Conservation (phyloP, 345 rosid species). For the Fremontodendron californicum region DNA sequence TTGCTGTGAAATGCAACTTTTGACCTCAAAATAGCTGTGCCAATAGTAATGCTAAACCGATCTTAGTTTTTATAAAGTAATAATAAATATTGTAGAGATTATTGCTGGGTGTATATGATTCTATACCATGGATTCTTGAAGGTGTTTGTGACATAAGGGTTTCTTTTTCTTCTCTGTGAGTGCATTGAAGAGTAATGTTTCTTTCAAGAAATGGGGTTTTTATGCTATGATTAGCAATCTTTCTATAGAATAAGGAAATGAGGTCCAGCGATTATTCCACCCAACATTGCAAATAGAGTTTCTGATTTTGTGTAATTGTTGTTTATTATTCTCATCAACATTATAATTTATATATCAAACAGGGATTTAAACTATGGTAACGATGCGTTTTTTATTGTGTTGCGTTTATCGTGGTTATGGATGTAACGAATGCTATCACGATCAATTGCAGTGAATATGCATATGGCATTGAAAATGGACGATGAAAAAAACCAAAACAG, state of each 20-base stretch:
- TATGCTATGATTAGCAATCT: conserved; percentile 7
- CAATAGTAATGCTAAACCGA: too few species aligned
- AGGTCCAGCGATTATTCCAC: conserved; percentile 34
- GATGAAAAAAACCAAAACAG: too few species aligned
- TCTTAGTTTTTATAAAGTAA: not conserved
- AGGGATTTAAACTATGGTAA: too few species aligned
- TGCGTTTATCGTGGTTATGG: too few species aligned
- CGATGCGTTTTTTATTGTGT: too few species aligned
- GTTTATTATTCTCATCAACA: conserved; percentile 4
- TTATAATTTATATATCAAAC: too few species aligned
- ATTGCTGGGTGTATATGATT: conserved; percentile 10
- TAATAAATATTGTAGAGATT: not conserved
- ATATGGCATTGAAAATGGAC: too few species aligned
- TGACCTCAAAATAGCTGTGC: too few species aligned
- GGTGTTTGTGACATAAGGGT: not conserved
- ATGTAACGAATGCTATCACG: too few species aligned
- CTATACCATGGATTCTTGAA: conserved; percentile 4
- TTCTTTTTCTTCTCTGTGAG: not conserved
- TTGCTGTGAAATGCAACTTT: too few species aligned
- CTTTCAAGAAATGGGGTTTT: conserved; percentile 12
- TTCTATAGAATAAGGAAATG: conserved; percentile 29
- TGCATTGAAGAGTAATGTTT: conserved; percentile 7
- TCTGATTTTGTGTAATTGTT: not conserved
- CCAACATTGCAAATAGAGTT: conserved; percentile 23
- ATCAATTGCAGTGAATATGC: too few species aligned